Conservation (phyloP, 2,329 filamentous ascomycete species). For the Knufia fluminis region DNA sequence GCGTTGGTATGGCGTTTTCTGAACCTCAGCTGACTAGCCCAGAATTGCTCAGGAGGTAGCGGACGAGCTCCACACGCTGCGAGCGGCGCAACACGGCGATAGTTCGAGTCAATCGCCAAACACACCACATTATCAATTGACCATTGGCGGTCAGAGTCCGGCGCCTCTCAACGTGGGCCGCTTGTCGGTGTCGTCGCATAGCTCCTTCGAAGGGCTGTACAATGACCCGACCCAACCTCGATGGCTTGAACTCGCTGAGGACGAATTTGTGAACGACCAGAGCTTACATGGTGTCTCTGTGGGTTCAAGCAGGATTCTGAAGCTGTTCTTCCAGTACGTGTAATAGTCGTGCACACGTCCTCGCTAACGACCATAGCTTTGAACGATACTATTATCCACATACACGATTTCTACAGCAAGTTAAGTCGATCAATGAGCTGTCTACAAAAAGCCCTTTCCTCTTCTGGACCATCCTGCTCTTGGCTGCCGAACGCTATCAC, state of each 20-base stretch:
- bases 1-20: not conserved
- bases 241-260: not conserved
- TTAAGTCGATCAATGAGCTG: not conserved
- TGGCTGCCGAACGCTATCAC: not conserved
- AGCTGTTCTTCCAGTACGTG: conserved; percentile 4
- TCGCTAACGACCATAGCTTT: not conserved
- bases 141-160: not conserved
- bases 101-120: not conserved
- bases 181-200: not conserved
- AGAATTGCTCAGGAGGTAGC: not conserved
- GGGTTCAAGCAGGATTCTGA: not conserved
- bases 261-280: not conserved
- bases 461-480: conserved; percentile 7
- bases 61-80: conserved; percentile 4
- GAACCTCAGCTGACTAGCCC: not conserved
- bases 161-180: not conserved
- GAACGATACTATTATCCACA: conserved; percentile 3
- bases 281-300: not conserved
- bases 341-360: not conserved
- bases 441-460: not conserved
- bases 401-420: not conserved
- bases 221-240: not conserved
- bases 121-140: not conserved
- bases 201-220: not conserved
- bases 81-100: not conserved